Evolutionary conservation across 768 basidiomycete species (phyloP).

Genomic region (Cubamyces sp.): DNA sequence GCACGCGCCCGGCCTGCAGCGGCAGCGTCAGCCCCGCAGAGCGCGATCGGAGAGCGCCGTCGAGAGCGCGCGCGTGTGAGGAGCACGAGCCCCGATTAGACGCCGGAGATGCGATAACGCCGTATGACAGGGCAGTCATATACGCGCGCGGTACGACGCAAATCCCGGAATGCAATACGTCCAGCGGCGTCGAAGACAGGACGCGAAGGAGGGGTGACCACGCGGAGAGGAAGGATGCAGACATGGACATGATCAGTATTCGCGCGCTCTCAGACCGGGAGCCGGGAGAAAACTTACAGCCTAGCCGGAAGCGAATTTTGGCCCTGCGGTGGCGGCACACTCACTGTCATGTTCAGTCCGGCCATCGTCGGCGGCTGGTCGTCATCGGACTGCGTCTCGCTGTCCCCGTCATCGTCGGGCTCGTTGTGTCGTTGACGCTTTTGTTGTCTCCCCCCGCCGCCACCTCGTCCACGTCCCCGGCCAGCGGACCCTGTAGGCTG

Average conservation of each 20-base stretch:
- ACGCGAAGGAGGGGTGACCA: background rate
- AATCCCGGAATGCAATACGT: slow-evolving; percentile 19
- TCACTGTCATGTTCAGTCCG: slow-evolving; percentile 22
- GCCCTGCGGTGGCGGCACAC: slow-evolving; percentile 25
- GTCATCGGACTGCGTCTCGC: slow-evolving; percentile 26
- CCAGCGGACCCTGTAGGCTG: slow-evolving; percentile 1
- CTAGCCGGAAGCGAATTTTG: slow-evolving; percentile 24
- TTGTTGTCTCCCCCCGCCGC: background rate
- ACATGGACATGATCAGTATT: slow-evolving; percentile 7
- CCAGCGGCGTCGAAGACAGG: background rate
- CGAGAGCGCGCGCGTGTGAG: slow-evolving; percentile 2
- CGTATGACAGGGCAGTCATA: slow-evolving; percentile 1
- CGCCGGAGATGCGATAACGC: slow-evolving; percentile 17
- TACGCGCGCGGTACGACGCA: background rate
- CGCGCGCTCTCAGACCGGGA: background rate
- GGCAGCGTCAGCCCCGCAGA: background rate
- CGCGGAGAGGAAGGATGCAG: background rate
- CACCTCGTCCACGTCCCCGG: slow-evolving; percentile 1
- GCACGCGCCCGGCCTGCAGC: slow-evolving; percentile 74
- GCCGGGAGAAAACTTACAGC: slow-evolving; percentile 22
- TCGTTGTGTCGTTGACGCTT: slow-evolving; percentile 23
- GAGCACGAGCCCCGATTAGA: slow-evolving; percentile 4
- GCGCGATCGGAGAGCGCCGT: background rate
- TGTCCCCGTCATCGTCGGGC: slow-evolving; percentile 18
- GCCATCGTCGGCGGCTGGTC: slow-evolving; percentile 13